Evolutionary conservation across 495 filamentous ascomycete genomes (phyloP).

Genomic region (Podospora conica): DNA sequence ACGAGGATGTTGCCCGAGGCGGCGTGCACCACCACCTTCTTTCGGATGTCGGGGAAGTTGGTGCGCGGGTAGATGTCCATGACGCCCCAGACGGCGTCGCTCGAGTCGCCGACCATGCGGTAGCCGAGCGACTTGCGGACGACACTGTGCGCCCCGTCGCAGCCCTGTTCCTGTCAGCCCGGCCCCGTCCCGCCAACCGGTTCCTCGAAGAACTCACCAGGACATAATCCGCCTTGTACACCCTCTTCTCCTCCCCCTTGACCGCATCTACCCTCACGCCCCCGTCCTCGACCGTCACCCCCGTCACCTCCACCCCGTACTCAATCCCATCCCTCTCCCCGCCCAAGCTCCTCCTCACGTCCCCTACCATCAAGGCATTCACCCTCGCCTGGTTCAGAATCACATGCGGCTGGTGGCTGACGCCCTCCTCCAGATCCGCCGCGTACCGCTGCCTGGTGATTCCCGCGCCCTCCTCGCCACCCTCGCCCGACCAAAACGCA

Average conservation of each 20-base stretch:
- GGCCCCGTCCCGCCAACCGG: background rate
- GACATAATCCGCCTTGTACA: slow-evolving; percentile 60
- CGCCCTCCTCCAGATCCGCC: slow-evolving; percentile 55
- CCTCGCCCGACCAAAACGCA: slow-evolving; percentile 49
- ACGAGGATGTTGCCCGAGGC: slow-evolving; percentile 50
- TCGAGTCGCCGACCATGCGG: slow-evolving; percentile 68
- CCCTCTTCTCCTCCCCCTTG: slow-evolving; percentile 45
- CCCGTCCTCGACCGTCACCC: slow-evolving; percentile 41
- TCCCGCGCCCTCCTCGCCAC: background rate
- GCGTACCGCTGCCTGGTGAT: slow-evolving; percentile 51
- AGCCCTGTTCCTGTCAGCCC: slow-evolving; percentile 44
- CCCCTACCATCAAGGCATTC: slow-evolving; percentile 55
- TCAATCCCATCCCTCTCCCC: slow-evolving; percentile 46
- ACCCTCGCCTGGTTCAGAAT: slow-evolving; percentile 73
- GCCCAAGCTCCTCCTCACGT: slow-evolving; percentile 34
- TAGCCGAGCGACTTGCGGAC: slow-evolving; percentile 62
- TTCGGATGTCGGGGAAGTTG: slow-evolving; percentile 68
- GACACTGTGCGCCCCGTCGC: slow-evolving; percentile 71
- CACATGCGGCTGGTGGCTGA: slow-evolving; percentile 66
- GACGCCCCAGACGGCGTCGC: slow-evolving; percentile 64
- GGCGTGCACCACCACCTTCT: slow-evolving; percentile 52
- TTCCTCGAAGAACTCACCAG: slow-evolving; percentile 43
- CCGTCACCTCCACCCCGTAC: slow-evolving; percentile 53
- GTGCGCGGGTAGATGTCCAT: slow-evolving; percentile 74
- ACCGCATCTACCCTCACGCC: slow-evolving; percentile 48